Conservation (phyloP, 1,139 yeast species). For the Hemisphaericaspora subhashii region DNA sequence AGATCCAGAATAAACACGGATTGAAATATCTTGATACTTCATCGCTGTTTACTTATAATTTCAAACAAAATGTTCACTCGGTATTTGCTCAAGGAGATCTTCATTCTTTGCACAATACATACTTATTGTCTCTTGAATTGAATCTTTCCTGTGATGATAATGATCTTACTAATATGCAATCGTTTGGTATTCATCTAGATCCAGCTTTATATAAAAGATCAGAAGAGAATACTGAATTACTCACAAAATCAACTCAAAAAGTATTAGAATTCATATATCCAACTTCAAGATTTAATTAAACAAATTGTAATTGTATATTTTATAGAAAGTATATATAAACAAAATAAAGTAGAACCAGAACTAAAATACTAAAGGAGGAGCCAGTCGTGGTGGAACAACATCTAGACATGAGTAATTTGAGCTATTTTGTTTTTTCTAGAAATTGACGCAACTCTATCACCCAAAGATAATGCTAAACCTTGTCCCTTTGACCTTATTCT, state of each 20-base stretch:
- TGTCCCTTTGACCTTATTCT: conserved; percentile 98
- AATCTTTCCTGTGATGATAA: conserved; percentile 12
- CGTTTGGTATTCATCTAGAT: conserved; percentile 28
- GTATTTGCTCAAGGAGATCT: conserved; percentile 23
- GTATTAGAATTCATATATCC: conserved; percentile 15
- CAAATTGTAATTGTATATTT: neutral
- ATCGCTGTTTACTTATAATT: conserved; percentile 11
- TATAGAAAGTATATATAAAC: neutral
- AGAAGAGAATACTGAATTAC: conserved; percentile 18
- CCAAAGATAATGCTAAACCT: conserved; percentile 91
- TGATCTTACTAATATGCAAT: conserved; percentile 20
- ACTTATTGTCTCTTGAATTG: conserved; percentile 9
- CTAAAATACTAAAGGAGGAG: too few relatives aligned
- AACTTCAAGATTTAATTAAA: conserved; percentile 2
- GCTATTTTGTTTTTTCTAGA: conserved; percentile 52
- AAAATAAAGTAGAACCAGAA: conserved; percentile 4
- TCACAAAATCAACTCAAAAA: conserved; percentile 16
- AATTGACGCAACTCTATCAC: conserved; percentile 86
- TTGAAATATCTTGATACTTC: conserved; percentile 12
- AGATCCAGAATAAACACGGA: conserved; percentile 2
- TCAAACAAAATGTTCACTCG: conserved; percentile 11
- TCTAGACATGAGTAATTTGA: conserved; percentile 23
- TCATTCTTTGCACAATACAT: conserved; percentile 17
- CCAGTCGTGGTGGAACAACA: too few relatives aligned
- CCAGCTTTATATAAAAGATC: conserved; percentile 26